Evolutionary conservation across 768 basidiomycete species (phyloP), one percentile per base, ranked within the genome.

Genomic region (Rhizopogon salebrosus): DNA sequence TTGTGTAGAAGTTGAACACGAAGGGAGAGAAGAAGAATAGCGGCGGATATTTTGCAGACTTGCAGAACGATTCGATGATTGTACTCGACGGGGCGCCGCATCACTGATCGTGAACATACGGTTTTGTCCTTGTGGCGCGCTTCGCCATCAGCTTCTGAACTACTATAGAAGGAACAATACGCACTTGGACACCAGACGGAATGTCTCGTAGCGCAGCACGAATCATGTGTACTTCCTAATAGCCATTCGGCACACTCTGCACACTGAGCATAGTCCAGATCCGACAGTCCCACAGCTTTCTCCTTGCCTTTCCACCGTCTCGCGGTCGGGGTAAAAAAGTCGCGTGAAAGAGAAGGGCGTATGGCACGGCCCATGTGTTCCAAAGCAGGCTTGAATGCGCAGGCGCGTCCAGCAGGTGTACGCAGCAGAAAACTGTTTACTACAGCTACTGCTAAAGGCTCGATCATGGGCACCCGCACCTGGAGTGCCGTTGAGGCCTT

Each of bases 241-340:
- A 46, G 31, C 45, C 45, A 46, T 34, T 46, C 45, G 11, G 45
- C 31, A 10, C 45, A 46, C 31, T 46, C 45, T 14, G 45, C 31
- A 18, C 68, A 71, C 43, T 70, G 62, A 16, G 56, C 64, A 46
- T 66, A 69, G 29, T 67, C 65, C 45, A 62, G 41, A 45, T 63
- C 56, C 34, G 59, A 53, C 34, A 62, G 56, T 40, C 68, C 62
- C 42, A 60, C 55, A 20, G 70, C 75, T 60, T 70, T 78, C 59
- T 73, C 78, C 66, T 84, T 84, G 29, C 80, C 80, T 60, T 81
- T 84, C 48, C 63, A 68, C 50, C 70, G 72, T 52, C 77, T 71
- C 8, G 82, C 76, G 27, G 69, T 68, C 9, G 84, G 84, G 3
- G 74, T 78, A 59, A 82, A 83, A 64, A 84, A 83, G 59, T 81